Evolutionary conservation across 164 flowering plant species (phyloP).

Genomic region (Saururus chinensis): DNA sequence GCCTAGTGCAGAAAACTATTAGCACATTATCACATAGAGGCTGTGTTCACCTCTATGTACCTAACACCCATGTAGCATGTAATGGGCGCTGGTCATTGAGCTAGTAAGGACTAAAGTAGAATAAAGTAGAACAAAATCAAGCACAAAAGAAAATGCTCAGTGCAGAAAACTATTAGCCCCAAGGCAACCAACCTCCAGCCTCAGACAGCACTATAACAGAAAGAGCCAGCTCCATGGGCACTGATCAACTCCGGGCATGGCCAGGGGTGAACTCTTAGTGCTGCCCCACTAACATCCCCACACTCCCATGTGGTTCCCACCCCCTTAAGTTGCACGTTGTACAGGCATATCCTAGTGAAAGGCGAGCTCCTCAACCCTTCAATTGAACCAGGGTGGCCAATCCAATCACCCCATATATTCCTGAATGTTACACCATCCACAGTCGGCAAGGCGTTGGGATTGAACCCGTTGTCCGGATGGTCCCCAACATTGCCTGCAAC

Average conservation of each 20-base stretch:
- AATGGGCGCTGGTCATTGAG: too few relatives aligned
- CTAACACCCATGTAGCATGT: too few relatives aligned
- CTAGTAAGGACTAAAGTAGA: too few relatives aligned
- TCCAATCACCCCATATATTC: constrained; percentile 53
- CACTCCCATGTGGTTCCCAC: neutral
- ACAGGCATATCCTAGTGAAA: constrained; percentile 69
- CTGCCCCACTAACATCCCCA: constrained; percentile 59
- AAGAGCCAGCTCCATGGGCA: constrained; percentile 3
- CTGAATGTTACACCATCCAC: constrained; percentile 49
- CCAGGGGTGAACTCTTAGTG: constrained; percentile 55
- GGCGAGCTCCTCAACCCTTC: constrained; percentile 62
- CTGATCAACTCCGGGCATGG: constrained; percentile 60
- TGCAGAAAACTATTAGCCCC: too few relatives aligned
- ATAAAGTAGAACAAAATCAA: neutral
- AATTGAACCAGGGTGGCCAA: constrained; percentile 63
- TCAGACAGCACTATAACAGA: too few relatives aligned
- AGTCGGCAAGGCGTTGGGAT: constrained; percentile 64
- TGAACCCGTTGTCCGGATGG: constrained; percentile 71
- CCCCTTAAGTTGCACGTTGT: constrained; percentile 48
- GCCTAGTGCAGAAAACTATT: too few relatives aligned
- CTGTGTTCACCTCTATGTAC: too few relatives aligned
- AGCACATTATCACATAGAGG: too few relatives aligned
- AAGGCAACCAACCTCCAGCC: too few relatives aligned
- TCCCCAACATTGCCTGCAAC: constrained; percentile 79
- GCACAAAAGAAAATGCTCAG: too few relatives aligned